These are phyloP conservation scores for Plantago ovata DNA, from an alignment of 257 asterid species.

Conservation along the genomic window DNA sequence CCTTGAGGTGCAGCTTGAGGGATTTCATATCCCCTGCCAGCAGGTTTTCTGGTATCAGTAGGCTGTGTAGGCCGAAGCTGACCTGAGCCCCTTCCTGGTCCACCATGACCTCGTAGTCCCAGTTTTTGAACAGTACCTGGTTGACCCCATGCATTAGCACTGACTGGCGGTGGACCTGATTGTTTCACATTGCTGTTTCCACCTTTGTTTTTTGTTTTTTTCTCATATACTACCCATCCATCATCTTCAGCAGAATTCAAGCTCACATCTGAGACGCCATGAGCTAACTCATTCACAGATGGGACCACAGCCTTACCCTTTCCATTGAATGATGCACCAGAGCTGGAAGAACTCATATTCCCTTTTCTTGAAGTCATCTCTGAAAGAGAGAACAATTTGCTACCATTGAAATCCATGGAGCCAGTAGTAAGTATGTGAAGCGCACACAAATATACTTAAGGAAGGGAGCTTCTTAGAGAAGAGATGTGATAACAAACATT, in stretches of 20 bases:
- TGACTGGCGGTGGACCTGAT: slow-evolving; percentile 31
- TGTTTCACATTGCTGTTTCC: slow-evolving; percentile 35
- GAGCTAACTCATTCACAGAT: slow-evolving; percentile 29
- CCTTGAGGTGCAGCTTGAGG: slow-evolving; percentile 31
- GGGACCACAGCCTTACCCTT: slow-evolving; percentile 28
- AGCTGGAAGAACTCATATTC: slow-evolving; percentile 17
- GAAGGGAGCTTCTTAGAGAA: too few species aligned
- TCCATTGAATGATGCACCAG: slow-evolving; percentile 19
- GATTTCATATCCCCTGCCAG: slow-evolving; percentile 42
- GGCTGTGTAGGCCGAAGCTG: slow-evolving; percentile 34
- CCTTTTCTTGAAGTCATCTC: slow-evolving; percentile 51
- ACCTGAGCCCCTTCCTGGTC: slow-evolving; percentile 44
- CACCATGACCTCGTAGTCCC: slow-evolving; percentile 38
- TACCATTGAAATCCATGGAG: too few species aligned
- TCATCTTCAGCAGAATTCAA: slow-evolving; percentile 37
- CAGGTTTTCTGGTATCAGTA: slow-evolving; percentile 33
- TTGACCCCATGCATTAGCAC: slow-evolving; percentile 57
- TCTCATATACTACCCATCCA: slow-evolving; percentile 62
- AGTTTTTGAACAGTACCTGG: slow-evolving; percentile 41
- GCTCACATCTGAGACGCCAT: slow-evolving; percentile 35
- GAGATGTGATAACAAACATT: too few species aligned
- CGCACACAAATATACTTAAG: too few species aligned
- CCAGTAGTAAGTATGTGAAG: too few species aligned
- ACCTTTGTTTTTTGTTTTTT: slow-evolving; percentile 48
- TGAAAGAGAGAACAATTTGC: slow-evolving; percentile 3